Conservation (phyloP, 2,329 filamentous ascomycete species). For the Nothophoma quercina region DNA sequence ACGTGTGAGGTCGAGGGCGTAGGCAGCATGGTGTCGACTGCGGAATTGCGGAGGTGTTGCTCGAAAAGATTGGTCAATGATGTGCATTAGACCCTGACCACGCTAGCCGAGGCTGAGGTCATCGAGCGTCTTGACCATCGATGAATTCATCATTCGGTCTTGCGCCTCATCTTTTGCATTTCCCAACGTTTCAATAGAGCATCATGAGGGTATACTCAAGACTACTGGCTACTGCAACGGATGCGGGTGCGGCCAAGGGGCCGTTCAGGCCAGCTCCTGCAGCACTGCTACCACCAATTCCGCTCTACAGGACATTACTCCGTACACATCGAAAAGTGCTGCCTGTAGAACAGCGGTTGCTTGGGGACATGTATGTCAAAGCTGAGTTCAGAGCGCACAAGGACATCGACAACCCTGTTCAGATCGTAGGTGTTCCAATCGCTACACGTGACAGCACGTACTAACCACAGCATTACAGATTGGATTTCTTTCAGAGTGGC, state of each 20-base stretch:
- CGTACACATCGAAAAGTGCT: constrained; percentile 85
- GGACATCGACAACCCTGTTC: constrained; percentile 85
- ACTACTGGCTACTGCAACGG: constrained; percentile 46
- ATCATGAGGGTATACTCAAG: constrained; percentile 42
- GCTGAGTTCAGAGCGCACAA: constrained; percentile 87
- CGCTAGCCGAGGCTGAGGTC: constrained; percentile 39
- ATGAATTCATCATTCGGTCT: constrained; percentile 22
- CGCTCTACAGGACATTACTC: constrained; percentile 85
- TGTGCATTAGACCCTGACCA: constrained; percentile 26
- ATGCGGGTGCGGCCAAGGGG: constrained; percentile 42
- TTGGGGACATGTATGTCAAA: constrained; percentile 94
- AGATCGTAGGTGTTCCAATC: constrained; percentile 71
- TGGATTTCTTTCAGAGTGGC: constrained; percentile 96
- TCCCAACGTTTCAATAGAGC: not conserved
- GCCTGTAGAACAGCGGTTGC: constrained; percentile 73
- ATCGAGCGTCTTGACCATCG: constrained; percentile 20
- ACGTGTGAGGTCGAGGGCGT: constrained; percentile 95
- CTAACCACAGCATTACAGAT: constrained; percentile 64
- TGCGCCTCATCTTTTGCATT: not conserved
- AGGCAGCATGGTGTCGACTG: constrained; percentile 72
- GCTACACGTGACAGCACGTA: not conserved
- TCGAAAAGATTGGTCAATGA: constrained; percentile 31
- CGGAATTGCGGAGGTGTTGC: constrained; percentile 21
- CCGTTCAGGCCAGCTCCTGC: constrained; percentile 56
- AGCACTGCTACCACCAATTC: constrained; percentile 85